These are phyloP conservation scores for Pichia cactophila DNA, from an alignment of 1,139 yeast genomes.

Conservation along the genomic window DNA sequence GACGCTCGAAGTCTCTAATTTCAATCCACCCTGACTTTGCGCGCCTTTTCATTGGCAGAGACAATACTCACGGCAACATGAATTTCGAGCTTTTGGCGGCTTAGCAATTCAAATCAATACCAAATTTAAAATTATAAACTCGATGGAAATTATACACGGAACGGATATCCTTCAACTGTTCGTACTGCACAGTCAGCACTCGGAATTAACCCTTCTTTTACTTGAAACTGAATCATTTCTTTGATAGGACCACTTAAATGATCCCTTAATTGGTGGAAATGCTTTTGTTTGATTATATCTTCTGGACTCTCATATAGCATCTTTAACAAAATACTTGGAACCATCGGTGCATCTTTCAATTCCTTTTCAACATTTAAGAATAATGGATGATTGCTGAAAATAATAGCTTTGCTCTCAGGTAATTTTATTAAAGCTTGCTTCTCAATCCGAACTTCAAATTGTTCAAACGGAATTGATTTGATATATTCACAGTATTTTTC, in stretches of 20 bases:
- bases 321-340: slow-evolving; percentile 52
- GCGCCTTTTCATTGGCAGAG: background rate
- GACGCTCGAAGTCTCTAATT: background rate
- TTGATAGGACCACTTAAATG: slow-evolving; percentile 49
- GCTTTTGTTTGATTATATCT: slow-evolving; percentile 51
- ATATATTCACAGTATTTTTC: slow-evolving; percentile 23
- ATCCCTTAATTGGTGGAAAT: slow-evolving; percentile 45
- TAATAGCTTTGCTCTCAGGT: slow-evolving; percentile 40
- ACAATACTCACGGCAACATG: too few relatives aligned
- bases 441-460: slow-evolving; percentile 54
- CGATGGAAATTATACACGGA: background rate
- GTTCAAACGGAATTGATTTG: slow-evolving; percentile 29
- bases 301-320: slow-evolving; percentile 56
- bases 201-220: slow-evolving; percentile 38
- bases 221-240: slow-evolving; percentile 44
- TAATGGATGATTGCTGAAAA: slow-evolving; percentile 59
- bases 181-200: background rate
- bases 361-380: slow-evolving; percentile 49
- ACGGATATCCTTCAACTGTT: background rate
- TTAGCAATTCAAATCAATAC: background rate
- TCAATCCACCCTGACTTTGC: background rate
- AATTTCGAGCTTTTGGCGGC: background rate
- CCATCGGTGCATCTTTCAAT: slow-evolving; percentile 61
- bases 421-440: slow-evolving; percentile 44
- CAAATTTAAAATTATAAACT: too few relatives aligned